These are phyloP conservation scores for Avena eriantha DNA, from an alignment of 176 grass and related monocot genomes.

Conservation along the genomic window DNA sequence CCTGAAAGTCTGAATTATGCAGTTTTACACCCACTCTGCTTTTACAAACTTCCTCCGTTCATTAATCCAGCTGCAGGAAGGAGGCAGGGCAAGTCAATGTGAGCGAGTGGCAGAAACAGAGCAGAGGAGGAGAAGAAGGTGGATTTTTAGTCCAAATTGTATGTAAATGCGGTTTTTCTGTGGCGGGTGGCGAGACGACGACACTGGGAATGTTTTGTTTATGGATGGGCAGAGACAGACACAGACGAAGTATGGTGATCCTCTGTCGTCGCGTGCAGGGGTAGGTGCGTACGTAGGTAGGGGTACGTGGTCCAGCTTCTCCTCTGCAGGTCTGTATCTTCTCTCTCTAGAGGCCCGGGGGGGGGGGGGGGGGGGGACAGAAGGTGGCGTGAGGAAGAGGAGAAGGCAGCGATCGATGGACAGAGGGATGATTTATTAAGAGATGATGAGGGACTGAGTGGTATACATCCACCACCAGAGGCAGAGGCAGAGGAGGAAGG, in stretches of 20 bases:
- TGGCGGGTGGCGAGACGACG: constrained; percentile 31
- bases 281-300: neutral
- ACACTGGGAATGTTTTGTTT: constrained; percentile 70
- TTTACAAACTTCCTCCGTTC: no score
- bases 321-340: no score
- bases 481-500: no score
- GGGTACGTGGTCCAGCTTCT: no score
- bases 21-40: no score
- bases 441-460: no score
- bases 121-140: no score
- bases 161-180: constrained; percentile 24
- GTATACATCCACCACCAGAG: no score
- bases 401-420: no score
- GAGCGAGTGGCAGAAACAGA: neutral
- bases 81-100: constrained; percentile 6
- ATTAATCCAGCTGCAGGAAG: neutral
- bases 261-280: neutral
- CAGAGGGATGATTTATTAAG: no score
- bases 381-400: no score
- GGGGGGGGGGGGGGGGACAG: no score
- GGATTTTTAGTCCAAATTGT: constrained; percentile 13
- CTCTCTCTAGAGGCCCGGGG: neutral
- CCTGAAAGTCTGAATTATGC: neutral
- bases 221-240: constrained; percentile 38
- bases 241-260: constrained; percentile 59